Base-by-base conservation (phyloP, 106 monocot species). In the Dendrobium chrysotoxum region DNA sequence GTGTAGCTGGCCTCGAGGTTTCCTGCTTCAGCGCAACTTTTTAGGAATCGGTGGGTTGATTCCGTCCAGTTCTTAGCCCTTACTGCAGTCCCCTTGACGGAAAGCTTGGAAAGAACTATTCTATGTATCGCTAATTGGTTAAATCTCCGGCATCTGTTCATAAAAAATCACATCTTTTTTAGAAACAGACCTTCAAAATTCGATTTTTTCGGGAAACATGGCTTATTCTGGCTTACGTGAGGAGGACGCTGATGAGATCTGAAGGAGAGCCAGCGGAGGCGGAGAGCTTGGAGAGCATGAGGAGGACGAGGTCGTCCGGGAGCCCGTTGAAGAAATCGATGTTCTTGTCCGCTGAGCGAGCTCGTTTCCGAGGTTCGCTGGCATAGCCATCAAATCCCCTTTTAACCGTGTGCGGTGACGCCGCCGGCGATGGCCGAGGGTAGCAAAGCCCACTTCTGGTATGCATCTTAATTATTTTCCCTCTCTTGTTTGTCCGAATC, bases 251-350 rank as follows among this genome's bases (percentile, higher is more conserved):
- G 80, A 85, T 26, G 81, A 91, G 84, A 75, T 94, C 87, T 28
- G 88, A 74, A 4, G 95, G 88, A 41, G 73, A 78, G 9, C 81
- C 7, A 4, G 90, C 92, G 26, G 84, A 55, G 75, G 90, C 73
- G 77, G 83, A 72, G 47, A 95, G 79, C 70, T 79, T 82, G 80
- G 77, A 81, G 77, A 95, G 84, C 53, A 95, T 79, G 28, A 40
- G 76, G 11, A 89, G 65, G 6, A 92, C 87, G 66, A 95, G 82
- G 70, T 92, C 95, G 30, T 95, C 95, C 13, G 90, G 92, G 11
- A 95, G 57, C 3, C 68, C 61, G 15, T 88, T 85, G 75, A 95
- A 88, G 47, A 76, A 76, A 76, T 76, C 76, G 20, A 47, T 61
- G 21, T 72, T 80, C 39, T 72, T 7, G 2, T 35, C 77, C 26